These are phyloP conservation scores for Cordia subcordata DNA, from an alignment of 257 asterid genomes.

Conservation along the genomic window DNA sequence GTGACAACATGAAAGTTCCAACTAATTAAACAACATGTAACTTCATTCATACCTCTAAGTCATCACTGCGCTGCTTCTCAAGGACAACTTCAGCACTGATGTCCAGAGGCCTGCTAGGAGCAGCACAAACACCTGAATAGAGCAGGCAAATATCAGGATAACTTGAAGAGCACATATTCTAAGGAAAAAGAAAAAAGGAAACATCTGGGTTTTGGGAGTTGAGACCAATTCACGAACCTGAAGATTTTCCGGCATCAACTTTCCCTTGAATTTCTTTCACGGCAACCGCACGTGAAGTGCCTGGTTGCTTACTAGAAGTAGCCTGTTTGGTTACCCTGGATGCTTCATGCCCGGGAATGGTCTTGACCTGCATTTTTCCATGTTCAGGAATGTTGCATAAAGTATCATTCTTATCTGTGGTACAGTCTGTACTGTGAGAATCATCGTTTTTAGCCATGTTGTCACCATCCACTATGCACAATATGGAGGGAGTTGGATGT, in stretches of 20 bases:
- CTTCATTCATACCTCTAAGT: not conserved
- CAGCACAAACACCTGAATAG: not conserved
- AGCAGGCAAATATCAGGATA: not conserved
- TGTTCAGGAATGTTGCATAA: constrained; percentile 29
- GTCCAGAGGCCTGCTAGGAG: not conserved
- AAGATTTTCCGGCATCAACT: constrained; percentile 29
- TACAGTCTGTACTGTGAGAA: constrained; percentile 26
- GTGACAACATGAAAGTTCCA: no score
- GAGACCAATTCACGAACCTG: constrained; percentile 23
- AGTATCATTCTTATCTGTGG: constrained; percentile 20
- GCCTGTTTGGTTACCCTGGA: constrained; percentile 33
- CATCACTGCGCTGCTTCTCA: not conserved
- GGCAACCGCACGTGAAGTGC: constrained; percentile 24
- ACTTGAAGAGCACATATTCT: not conserved
- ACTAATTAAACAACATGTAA: no score
- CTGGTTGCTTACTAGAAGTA: constrained; percentile 30
- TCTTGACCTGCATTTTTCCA: constrained; percentile 31
- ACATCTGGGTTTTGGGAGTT: not conserved
- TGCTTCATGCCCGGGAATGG: constrained; percentile 23
- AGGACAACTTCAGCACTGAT: not conserved
- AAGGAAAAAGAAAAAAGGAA: not conserved
- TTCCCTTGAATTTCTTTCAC: constrained; percentile 26
- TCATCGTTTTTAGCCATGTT: constrained; percentile 30
- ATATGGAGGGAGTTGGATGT: constrained; percentile 25
- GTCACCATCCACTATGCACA: constrained; percentile 21